Evolutionary conservation across 352 stramenopile genomes (phyloP).

Genomic region (Phytophthora hybrid): DNA sequence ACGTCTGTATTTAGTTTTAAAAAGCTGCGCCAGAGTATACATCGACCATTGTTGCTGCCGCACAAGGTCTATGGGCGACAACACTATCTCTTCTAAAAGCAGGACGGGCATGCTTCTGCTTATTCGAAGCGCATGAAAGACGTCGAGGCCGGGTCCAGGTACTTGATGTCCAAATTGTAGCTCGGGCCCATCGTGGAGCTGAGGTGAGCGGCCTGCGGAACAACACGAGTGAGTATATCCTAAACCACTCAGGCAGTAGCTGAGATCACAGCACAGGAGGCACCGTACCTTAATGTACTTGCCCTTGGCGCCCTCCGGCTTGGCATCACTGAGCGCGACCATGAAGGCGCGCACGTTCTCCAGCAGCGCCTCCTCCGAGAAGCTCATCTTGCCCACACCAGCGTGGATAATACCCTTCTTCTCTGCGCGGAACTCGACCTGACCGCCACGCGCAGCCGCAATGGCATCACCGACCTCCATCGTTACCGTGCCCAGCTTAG

Average conservation of each 20-base stretch:
- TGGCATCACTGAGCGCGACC: constrained; percentile 91
- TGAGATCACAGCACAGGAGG: neutral
- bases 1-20: too few relatives aligned
- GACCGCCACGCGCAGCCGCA: constrained; percentile 74
- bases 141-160: constrained; percentile 82
- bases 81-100: constrained; percentile 37
- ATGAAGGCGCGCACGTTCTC: constrained; percentile 94
- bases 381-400: constrained; percentile 90
- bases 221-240: neutral
- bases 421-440: constrained; percentile 91
- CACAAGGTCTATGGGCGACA: constrained; percentile 16
- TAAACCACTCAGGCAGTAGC: neutral
- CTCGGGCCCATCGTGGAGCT: constrained; percentile 89
- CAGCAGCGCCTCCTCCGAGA: constrained; percentile 89
- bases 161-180: constrained; percentile 85
- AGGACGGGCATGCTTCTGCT: constrained; percentile 21
- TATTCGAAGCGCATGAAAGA: constrained; percentile 91
- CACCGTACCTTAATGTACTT: constrained; percentile 91
- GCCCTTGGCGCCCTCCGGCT: constrained; percentile 93
- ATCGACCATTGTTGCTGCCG: constrained; percentile 25
- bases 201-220: constrained; percentile 71
- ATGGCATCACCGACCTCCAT: constrained; percentile 90
- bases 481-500: constrained; percentile 97
- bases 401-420: constrained; percentile 93
- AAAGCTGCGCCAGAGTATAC: too few relatives aligned